phyloP scores from a whole-genome alignment of 1,284 basidiomycete genomes.

The Cutaneotrichosporon sp. region DNA sequence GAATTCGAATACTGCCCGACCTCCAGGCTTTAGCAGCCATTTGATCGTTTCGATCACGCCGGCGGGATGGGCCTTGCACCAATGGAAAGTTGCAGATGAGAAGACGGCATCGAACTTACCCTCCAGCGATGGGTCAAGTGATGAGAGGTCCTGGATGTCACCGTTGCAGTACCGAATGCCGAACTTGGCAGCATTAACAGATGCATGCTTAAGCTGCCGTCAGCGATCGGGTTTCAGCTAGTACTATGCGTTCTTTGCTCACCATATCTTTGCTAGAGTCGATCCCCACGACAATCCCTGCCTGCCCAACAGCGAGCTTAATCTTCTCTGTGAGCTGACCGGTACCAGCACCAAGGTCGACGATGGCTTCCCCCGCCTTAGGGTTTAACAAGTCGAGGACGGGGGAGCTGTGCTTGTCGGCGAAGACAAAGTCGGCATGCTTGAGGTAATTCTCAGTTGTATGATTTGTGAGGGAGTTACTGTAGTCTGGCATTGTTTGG shows the following conservation, averaged over 20 bases:
- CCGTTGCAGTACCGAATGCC: conserved; percentile 45
- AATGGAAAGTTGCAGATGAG: conserved; percentile 72
- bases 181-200: conserved; percentile 51
- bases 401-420: conserved; percentile 58
- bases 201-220: conserved; percentile 58
- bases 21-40: conserved; percentile 61
- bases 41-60: conserved; percentile 60
- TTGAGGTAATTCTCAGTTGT: conserved; percentile 36
- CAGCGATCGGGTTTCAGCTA: too few relatives aligned
- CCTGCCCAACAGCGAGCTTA: conserved; percentile 54
- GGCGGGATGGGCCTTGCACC: conserved; percentile 69
- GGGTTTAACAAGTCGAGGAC: conserved; percentile 62
- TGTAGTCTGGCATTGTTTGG: background rate
- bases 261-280: conserved; percentile 72
- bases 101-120: conserved; percentile 57
- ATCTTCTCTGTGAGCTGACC: conserved; percentile 66
- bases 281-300: conserved; percentile 61
- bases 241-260: conserved; percentile 18
- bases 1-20: conserved; percentile 68
- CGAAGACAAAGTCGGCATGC: conserved; percentile 65
- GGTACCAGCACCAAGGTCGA: conserved; percentile 77
- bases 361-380: conserved; percentile 61
- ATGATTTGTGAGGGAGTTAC: conserved; percentile 27
- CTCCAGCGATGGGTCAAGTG: conserved; percentile 21
- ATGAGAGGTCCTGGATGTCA: conserved; percentile 33